These are phyloP conservation scores for Lipomyces yamadae DNA, from an alignment of 805 yeast genomes.

Conservation along the genomic window DNA sequence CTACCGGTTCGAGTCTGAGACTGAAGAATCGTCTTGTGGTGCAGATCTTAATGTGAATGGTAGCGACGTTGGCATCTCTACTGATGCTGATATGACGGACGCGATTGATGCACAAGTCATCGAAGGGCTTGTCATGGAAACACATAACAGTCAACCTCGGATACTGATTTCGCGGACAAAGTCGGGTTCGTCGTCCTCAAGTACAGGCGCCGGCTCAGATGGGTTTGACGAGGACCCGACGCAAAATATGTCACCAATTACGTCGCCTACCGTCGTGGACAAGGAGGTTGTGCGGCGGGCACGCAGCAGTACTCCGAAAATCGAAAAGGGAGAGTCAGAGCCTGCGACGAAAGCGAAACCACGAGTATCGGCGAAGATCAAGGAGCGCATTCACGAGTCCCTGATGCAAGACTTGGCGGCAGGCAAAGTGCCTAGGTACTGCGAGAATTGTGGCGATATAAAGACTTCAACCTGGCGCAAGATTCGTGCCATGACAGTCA, in stretches of 20 bases:
- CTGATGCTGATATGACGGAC: neutral
- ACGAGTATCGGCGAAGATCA: conserved; percentile 11
- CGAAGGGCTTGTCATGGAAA: neutral
- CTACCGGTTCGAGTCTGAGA: conserved; percentile 25
- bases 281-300: neutral
- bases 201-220: neutral
- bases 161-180: neutral
- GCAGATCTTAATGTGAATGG: neutral
- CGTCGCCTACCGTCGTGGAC: conserved; percentile 6
- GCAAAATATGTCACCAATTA: conserved; percentile 3
- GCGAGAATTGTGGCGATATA: conserved; percentile 45
- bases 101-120: neutral
- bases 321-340: neutral
- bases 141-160: neutral
- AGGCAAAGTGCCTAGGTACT: conserved; percentile 41
- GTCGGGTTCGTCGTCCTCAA: neutral
- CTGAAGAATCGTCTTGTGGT: neutral
- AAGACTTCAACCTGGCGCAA: conserved; percentile 44
- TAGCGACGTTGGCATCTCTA: neutral
- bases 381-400: conserved; percentile 33
- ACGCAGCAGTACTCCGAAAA: neutral
- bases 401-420: conserved; percentile 32
- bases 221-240: conserved; percentile 2
- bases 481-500: conserved; percentile 30
- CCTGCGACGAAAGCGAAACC: neutral